Evolutionary conservation across 108 stramenopile genomes (phyloP).

Genomic region (Cyclostephanos tholiformis): DNA sequence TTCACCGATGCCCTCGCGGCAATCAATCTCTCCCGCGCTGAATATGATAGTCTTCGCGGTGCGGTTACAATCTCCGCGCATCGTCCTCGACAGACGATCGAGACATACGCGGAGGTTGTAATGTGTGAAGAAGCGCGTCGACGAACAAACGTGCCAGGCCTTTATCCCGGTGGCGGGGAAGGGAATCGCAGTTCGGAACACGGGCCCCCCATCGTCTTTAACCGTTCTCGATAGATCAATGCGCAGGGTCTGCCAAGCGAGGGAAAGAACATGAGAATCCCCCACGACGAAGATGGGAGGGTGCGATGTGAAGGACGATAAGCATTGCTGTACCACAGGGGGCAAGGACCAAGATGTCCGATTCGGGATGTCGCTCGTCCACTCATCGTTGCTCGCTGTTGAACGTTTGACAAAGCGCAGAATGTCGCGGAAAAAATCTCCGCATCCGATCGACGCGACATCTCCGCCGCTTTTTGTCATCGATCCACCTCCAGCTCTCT

Average conservation of each 20-base stretch:
- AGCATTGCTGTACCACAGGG: background rate
- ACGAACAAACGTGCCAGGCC: slow-evolving; percentile 55
- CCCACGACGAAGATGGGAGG: slow-evolving; percentile 54
- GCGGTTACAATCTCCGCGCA: background rate
- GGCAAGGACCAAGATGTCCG: background rate
- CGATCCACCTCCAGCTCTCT: background rate
- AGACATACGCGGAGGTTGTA: slow-evolving; percentile 42
- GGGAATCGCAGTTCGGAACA: slow-evolving; percentile 46
- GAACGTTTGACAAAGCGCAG: background rate
- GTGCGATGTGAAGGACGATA: slow-evolving; percentile 11
- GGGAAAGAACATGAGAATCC: slow-evolving; percentile 62
- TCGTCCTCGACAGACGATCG: slow-evolving; percentile 20
- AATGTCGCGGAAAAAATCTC: background rate
- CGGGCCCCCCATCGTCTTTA: no score
- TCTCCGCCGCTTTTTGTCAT: background rate
- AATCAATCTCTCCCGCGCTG: slow-evolving; percentile 71
- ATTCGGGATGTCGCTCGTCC: background rate
- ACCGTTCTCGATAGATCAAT: slow-evolving; percentile 24
- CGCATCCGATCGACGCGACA: background rate
- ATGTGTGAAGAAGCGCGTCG: slow-evolving; percentile 58
- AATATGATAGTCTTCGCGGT: slow-evolving; percentile 44
- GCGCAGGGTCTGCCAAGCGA: slow-evolving; percentile 62
- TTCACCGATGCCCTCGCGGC: slow-evolving; percentile 66
- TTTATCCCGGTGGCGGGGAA: slow-evolving; percentile 59
- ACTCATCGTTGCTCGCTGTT: background rate